phyloP scores from a whole-genome alignment of 2,329 filamentous ascomycete genomes.

The Fusarium albidum region DNA sequence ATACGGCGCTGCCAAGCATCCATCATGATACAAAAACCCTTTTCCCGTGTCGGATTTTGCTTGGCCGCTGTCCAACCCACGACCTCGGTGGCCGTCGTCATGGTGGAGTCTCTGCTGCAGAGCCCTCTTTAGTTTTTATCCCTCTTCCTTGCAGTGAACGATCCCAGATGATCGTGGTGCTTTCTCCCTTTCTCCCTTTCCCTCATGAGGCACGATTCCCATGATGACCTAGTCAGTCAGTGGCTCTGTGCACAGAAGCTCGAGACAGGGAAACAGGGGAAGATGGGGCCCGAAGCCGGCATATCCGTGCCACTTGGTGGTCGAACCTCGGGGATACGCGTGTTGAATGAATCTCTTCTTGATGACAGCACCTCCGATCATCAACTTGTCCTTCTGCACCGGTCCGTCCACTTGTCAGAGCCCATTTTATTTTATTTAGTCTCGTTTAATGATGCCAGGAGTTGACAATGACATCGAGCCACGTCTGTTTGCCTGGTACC shows the following conservation, averaged over 20 bases:
- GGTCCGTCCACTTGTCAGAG: background rate
- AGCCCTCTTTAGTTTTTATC: slow-evolving; percentile 31
- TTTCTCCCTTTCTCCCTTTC: slow-evolving; percentile 21
- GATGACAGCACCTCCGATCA: background rate
- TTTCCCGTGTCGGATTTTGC: slow-evolving; percentile 9
- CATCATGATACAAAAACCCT: background rate
- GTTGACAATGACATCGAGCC: slow-evolving; percentile 5
- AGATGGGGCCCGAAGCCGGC: slow-evolving; percentile 8
- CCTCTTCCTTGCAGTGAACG: slow-evolving; percentile 26
- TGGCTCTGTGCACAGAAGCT: no score
- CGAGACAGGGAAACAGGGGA: slow-evolving; percentile 17
- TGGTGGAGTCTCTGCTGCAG: slow-evolving; percentile 34
- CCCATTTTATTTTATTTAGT: background rate
- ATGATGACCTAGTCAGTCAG: slow-evolving; percentile 5
- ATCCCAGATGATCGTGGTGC: slow-evolving; percentile 18
- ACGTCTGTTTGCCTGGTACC: slow-evolving; percentile 10
- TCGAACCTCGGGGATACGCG: background rate
- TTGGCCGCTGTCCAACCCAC: slow-evolving; percentile 12
- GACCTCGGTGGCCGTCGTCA: slow-evolving; percentile 24
- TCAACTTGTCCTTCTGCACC: background rate
- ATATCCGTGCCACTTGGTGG: slow-evolving; percentile 2
- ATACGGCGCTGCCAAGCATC: background rate
- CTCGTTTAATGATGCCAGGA: background rate
- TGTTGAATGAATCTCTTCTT: background rate
- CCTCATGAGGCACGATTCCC: slow-evolving; percentile 16